A percentile compares a stretch with the other conserved stretches of the same genome.
These are phyloP conservation scores for Crithidia acanthocephali DNA, from an alignment of 208 protist genomes.

Conservation along the genomic window DNA sequence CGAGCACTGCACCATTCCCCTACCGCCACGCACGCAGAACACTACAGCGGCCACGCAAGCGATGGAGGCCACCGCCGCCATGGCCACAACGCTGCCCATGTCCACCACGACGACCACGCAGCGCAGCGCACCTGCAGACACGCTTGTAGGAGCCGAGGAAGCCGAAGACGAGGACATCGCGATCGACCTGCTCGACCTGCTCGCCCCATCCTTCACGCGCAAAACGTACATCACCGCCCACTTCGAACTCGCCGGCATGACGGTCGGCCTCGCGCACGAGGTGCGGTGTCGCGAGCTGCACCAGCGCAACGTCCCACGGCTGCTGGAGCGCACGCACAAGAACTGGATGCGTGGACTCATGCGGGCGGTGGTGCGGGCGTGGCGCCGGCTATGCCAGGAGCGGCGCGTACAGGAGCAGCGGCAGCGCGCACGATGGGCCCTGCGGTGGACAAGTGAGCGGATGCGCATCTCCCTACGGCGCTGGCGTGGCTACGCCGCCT, in stretches of 20 bases:
- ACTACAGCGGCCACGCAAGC: neutral
- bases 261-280: conserved; percentile 49
- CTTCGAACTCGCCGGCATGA: conserved; percentile 48
- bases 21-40: neutral
- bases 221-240: conserved; percentile 81
- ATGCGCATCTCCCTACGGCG: conserved; percentile 44
- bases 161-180: neutral
- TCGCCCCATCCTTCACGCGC: conserved; percentile 57
- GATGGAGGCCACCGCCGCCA: neutral
- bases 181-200: conserved; percentile 26
- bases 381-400: conserved; percentile 51
- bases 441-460: conserved; percentile 55
- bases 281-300: conserved; percentile 55
- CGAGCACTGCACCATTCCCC: conserved; percentile 6
- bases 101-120: neutral
- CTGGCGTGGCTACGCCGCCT: conserved; percentile 68
- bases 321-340: conserved; percentile 56
- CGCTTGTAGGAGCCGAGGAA: no score
- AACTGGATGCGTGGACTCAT: conserved; percentile 68
- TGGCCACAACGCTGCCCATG: conserved; percentile 3
- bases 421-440: conserved; percentile 64
- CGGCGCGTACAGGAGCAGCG: conserved; percentile 59
- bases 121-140: neutral
- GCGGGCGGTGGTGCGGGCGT: conserved; percentile 62
- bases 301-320: conserved; percentile 51